Evolutionary conservation across 2,329 filamentous ascomycete genomes (phyloP).

Genomic region (Chaetomiaceae sp.): DNA sequence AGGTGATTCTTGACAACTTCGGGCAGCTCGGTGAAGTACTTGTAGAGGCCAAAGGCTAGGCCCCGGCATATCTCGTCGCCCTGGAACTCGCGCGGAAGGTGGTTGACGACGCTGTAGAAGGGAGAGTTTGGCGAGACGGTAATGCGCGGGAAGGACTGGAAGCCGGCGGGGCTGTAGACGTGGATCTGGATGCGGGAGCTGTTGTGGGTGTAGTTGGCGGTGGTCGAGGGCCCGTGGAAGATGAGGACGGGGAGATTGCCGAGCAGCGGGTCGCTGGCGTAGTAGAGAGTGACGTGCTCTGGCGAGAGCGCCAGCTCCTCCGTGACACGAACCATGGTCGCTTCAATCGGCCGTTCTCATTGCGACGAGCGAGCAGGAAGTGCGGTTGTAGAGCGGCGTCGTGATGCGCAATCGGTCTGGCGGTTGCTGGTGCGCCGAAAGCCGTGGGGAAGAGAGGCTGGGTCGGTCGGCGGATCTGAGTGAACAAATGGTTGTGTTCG

Average conservation of each 20-base stretch:
- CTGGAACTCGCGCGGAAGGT: constrained; percentile 88
- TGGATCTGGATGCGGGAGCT: constrained; percentile 94
- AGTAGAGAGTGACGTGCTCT: constrained; percentile 81
- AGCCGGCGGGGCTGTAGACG: constrained; percentile 82
- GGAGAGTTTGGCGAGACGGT: constrained; percentile 90
- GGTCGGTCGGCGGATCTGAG: background rate
- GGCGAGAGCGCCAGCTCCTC: constrained; percentile 74
- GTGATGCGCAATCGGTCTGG: background rate
- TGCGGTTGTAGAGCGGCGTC: too few relatives aligned
- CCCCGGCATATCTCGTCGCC: constrained; percentile 90
- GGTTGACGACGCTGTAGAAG: constrained; percentile 83
- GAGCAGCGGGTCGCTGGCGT: constrained; percentile 79
- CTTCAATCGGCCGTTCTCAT: constrained; percentile 40
- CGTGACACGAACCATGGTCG: constrained; percentile 76
- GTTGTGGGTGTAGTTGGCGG: constrained; percentile 78
- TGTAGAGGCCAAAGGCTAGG: constrained; percentile 85
- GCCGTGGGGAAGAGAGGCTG: constrained; percentile 1
- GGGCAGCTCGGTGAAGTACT: constrained; percentile 88
- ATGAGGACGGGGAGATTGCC: constrained; percentile 77
- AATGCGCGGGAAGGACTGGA: constrained; percentile 84
- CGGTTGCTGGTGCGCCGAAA: background rate
- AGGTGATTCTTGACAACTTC: constrained; percentile 69
- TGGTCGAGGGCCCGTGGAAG: constrained; percentile 89
- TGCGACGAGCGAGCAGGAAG: constrained; percentile 25
- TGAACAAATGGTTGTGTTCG: constrained; percentile 5